A percentile compares a stretch with the other conserved stretches of the same genome.
phyloP scores from a whole-genome alignment of 768 basidiomycete genomes.

The Pisolithus microcarpus region DNA sequence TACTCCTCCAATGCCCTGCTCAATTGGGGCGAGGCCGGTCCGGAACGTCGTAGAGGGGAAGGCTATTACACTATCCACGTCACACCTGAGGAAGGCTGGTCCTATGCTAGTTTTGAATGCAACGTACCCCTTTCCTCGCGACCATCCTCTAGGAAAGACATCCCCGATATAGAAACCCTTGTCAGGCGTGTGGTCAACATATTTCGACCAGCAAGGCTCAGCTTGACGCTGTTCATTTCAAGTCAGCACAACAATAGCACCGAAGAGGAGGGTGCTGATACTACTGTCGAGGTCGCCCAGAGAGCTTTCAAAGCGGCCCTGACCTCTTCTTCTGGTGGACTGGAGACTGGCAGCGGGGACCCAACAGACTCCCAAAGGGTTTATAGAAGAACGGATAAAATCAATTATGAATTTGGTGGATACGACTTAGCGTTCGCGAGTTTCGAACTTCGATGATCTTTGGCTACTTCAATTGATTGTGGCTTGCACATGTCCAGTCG shows the following conservation, averaged over 20 bases:
- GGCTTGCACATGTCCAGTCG: too few relatives aligned
- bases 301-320: slow-evolving; percentile 65
- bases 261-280: slow-evolving; percentile 43
- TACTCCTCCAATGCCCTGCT: slow-evolving; percentile 91
- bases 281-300: slow-evolving; percentile 64
- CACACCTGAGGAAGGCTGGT: slow-evolving; percentile 96
- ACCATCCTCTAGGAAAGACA: slow-evolving; percentile 26
- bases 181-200: slow-evolving; percentile 86
- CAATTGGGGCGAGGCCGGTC: slow-evolving; percentile 41
- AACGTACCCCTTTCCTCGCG: slow-evolving; percentile 68
- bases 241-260: slow-evolving; percentile 41
- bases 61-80: slow-evolving; percentile 99
- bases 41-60: slow-evolving; percentile 43
- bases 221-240: slow-evolving; percentile 87
- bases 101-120: slow-evolving; percentile 97
- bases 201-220: slow-evolving; percentile 83
- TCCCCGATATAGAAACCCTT: slow-evolving; percentile 75
- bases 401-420: slow-evolving; percentile 95
- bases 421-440: slow-evolving; percentile 88
- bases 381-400: slow-evolving; percentile 89
- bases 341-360: slow-evolving; percentile 11
- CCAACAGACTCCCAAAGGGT: slow-evolving; percentile 19
- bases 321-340: slow-evolving; percentile 23
- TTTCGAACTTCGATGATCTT: slow-evolving; percentile 53
- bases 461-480: neutral